Base-by-base conservation (phyloP, 148 eudicot species). In the Vaccinium vitisidaea region DNA sequence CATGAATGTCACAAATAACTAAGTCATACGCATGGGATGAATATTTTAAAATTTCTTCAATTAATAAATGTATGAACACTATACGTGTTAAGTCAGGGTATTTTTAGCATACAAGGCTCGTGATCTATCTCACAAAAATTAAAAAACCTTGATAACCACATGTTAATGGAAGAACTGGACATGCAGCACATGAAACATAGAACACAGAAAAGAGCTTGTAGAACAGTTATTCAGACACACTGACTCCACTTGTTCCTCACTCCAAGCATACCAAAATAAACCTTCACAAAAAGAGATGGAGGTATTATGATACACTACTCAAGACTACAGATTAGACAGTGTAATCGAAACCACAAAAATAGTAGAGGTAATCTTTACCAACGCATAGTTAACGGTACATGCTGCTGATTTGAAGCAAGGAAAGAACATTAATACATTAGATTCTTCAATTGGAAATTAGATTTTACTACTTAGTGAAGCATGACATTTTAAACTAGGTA, bases 401-500 rank as follows among this genome's bases (percentile, higher is more conserved):
- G 75, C 48, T 30, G 75, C 75, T 27, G 48, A 71, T 71, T 70
- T 15, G 39, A 71, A 46, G 75, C 48, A 27, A 71, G 76, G 76
- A 71, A 71, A 32, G 39, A 30, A 71, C 30, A 14, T 69, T 61
- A 69, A 15, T 10, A 71, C 30, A 14, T 69, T 61, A 69, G 2
- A 12, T 30, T 61, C 46, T 14, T 15, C 19, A 71, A 71, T 71
- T 71, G 76, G 76, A 16, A 30, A 36, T 32, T 15, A 71, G 6
- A 69, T 69, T 69, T 69, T 69, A 27, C 74, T 13, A 69, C 74
- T 67, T 67, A 67, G 25, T 67, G 74, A 67, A 67, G 30, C 36
- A 67, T 25, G 74, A 25, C 30, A 23, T 11, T 67, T 67, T 67
- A 59, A 71, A 27, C 48, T 14, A 32, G 13, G 9, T 13, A 56